These are phyloP conservation scores for Colletotrichum salicis DNA, from an alignment of 2,329 filamentous ascomycete genomes.

Conservation along the genomic window DNA sequence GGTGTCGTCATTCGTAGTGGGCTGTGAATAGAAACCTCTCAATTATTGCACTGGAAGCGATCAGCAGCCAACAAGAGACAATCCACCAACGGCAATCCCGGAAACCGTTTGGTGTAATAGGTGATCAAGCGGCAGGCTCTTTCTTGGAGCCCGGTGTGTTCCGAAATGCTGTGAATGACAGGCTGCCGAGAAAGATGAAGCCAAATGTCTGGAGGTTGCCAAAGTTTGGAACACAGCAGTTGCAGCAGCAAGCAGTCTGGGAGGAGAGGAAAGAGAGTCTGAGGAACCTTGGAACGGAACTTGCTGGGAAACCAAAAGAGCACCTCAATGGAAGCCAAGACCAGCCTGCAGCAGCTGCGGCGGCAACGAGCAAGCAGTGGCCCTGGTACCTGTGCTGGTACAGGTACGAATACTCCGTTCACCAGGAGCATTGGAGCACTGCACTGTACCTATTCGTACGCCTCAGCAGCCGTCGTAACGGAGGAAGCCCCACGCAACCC, in stretches of 20 bases:
- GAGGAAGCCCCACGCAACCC: neutral
- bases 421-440: neutral
- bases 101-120: neutral
- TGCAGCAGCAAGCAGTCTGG: too few species aligned
- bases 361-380: neutral
- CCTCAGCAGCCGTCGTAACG: neutral
- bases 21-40: slow-evolving; percentile 13
- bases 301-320: neutral
- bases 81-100: slow-evolving; percentile 6
- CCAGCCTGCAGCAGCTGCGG: slow-evolving; percentile 6
- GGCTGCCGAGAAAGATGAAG: slow-evolving; percentile 9
- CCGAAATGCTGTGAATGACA: neutral
- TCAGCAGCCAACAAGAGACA: neutral
- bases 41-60: slow-evolving; percentile 21
- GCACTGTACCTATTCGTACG: too few species aligned
- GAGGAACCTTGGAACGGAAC: slow-evolving; percentile 9
- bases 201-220: slow-evolving; percentile 9
- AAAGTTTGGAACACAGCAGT: neutral
- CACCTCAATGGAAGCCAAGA: slow-evolving; percentile 19
- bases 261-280: neutral
- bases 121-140: neutral
- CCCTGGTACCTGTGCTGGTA: neutral
- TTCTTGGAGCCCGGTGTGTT: neutral
- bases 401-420: neutral
- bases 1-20: slow-evolving; percentile 33